Conservation (phyloP, 2,329 filamentous ascomycete genomes). For the Sclerotinia subarctica region DNA sequence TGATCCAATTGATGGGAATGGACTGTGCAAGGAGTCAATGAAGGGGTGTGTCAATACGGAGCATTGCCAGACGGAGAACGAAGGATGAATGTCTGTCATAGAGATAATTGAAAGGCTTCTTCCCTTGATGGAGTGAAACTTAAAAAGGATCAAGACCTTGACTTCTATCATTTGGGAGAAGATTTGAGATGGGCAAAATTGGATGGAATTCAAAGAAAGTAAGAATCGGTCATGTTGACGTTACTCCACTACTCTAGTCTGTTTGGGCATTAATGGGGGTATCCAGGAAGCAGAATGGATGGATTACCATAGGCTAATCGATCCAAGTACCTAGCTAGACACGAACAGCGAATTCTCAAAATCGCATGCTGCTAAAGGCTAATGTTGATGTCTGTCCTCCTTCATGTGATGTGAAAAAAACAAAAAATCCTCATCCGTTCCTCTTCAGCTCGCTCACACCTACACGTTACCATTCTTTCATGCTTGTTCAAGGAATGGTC, state of each 20-base stretch:
- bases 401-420: neutral
- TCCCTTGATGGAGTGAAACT: neutral
- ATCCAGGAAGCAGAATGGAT: neutral
- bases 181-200: neutral
- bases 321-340: neutral
- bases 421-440: neutral
- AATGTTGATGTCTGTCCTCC: conserved; percentile 1
- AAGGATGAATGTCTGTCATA: neutral
- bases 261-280: neutral
- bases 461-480: neutral
- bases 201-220: neutral
- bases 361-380: neutral
- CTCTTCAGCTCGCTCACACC: neutral
- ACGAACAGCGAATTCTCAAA: neutral
- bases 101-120: neutral
- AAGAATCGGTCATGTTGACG: too few relatives aligned
- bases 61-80: neutral
- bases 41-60: neutral
- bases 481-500: neutral
- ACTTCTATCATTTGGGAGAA: neutral
- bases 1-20: neutral
- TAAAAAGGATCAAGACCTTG: neutral
- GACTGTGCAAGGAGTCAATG: neutral
- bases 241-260: too few relatives aligned
- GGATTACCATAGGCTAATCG: too few relatives aligned